Percentiles rank a stretch among this genome's conserved stretches.
Evolutionary conservation across 169 alveolate species (phyloP).

Genomic region (Perkinsus olseni): DNA sequence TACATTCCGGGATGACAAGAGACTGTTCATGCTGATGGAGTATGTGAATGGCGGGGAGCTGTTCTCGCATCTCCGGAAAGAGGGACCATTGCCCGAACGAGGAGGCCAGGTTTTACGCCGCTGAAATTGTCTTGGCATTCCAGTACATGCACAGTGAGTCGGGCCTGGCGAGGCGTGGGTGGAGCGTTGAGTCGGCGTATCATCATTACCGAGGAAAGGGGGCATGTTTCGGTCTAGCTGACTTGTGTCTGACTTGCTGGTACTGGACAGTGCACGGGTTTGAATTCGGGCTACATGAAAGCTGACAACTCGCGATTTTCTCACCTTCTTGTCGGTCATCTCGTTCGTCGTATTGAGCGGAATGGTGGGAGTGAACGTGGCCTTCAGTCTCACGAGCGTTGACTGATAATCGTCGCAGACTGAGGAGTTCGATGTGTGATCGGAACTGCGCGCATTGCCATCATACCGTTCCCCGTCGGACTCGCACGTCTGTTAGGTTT

Average conservation of each 20-base stretch:
- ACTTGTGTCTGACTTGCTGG: no score
- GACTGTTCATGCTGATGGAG: constrained; percentile 80
- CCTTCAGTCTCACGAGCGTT: no score
- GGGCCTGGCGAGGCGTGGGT: constrained; percentile 18
- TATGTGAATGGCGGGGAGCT: constrained; percentile 91
- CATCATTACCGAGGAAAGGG: background rate
- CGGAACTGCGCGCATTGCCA: no score
- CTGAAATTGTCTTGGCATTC: constrained; percentile 81
- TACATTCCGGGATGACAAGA: constrained; percentile 65
- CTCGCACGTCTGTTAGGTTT: background rate
- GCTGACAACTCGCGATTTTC: no score
- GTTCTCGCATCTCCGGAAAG: constrained; percentile 74
- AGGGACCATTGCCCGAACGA: constrained; percentile 78
- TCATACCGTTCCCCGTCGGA: no score
- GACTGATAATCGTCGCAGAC: no score
- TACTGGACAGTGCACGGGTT: no score
- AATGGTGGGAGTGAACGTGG: no score
- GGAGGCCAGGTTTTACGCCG: constrained; percentile 83
- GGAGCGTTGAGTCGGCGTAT: constrained; percentile 59
- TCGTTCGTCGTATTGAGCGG: no score
- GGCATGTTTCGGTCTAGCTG: background rate
- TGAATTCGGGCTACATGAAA: no score
- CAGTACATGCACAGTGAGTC: constrained; percentile 78
- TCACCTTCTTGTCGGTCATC: no score
- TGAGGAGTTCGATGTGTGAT: no score